Evolutionary conservation across 768 basidiomycete species (phyloP), one percentile per base, ranked within the genome.

Genomic region (Termitomyces sp.): DNA sequence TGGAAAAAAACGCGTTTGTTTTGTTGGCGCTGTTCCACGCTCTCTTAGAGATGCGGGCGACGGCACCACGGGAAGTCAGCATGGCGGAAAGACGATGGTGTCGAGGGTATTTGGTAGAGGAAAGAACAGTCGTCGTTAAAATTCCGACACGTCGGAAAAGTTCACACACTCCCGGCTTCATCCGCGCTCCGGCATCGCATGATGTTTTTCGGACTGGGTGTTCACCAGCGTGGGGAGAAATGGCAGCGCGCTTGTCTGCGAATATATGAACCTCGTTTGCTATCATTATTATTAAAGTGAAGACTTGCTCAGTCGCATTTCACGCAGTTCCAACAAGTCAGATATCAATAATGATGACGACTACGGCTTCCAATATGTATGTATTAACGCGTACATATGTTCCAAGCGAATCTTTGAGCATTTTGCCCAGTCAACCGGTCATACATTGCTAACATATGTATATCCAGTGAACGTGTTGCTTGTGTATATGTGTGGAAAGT

Each of bases 41-140:
- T 79, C 90, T 86, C 81, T 85, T 88, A 60, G 92, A 89, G 75
- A 94, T 80, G 76, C 92, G 91, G 73, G 89, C 82, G 75, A 92
- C 83, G 72, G 87, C 83, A 77, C 89, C 88, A 74, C 91, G 89
- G 67, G 89, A 79, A 75, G 88, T 90, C 80, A 92, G 82, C 91
- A 93, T 93, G 77, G 78, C 80, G 75, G 22, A 31, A 20, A 67
- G 64, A 65, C 55, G 65, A 69, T 66, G 64, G 66, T 65, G 69
- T 63, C 62, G 59, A 59, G 62, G 65, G 68, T 67, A 62, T 62
- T 52, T 63, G 59, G 59, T 68, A 61, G 63, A 57, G 64, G 66
- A 67, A 67, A 68, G 45, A 62, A 57, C 60, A 54, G 57, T 55
- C 51, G 56, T 48, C 41, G 65, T 69, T 69, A 64, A 75, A 71